Percentiles rank a stretch among this genome's conserved stretches.
Evolutionary conservation across 805 yeast genomes (phyloP).

Genomic region (Torulaspora indica): DNA sequence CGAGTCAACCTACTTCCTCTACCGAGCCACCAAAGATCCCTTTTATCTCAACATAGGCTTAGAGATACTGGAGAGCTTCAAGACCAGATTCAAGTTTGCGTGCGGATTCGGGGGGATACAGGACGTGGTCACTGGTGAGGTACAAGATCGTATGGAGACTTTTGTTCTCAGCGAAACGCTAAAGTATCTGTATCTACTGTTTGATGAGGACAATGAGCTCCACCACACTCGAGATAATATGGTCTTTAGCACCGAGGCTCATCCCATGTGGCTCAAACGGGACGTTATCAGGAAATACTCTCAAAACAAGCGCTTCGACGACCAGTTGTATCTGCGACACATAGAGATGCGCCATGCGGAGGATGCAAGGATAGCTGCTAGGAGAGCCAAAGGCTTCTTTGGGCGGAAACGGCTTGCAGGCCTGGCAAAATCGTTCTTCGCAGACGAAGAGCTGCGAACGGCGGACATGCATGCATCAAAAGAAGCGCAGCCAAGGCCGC

Average conservation of each 20-base stretch:
- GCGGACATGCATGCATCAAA: neutral
- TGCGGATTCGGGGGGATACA: conserved; percentile 83
- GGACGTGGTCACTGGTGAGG: conserved; percentile 56
- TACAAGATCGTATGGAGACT: conserved; percentile 84
- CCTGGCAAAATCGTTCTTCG: conserved; percentile 18
- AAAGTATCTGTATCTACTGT: conserved; percentile 74
- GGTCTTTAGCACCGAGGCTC: conserved; percentile 85
- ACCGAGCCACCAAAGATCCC: conserved; percentile 82
- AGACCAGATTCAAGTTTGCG: conserved; percentile 46
- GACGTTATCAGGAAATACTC: conserved; percentile 31
- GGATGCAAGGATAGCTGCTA: conserved; percentile 1
- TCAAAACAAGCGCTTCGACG: conserved; percentile 20
- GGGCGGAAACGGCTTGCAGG: conserved; percentile 8
- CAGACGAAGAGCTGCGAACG: neutral
- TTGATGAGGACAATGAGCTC: conserved; percentile 63
- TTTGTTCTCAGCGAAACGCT: conserved; percentile 84
- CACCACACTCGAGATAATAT: conserved; percentile 39
- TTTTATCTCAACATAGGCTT: conserved; percentile 73
- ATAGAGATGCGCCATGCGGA: conserved; percentile 14
- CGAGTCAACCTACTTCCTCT: conserved; percentile 81
- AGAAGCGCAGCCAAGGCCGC: neutral
- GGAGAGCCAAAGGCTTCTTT: conserved; percentile 4
- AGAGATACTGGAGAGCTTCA: conserved; percentile 52
- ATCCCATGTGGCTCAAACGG: conserved; percentile 70
- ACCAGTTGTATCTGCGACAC: conserved; percentile 17